Conservation (phyloP, 108 stramenopile species). For the Cafeteria roenbergensis region DNA sequence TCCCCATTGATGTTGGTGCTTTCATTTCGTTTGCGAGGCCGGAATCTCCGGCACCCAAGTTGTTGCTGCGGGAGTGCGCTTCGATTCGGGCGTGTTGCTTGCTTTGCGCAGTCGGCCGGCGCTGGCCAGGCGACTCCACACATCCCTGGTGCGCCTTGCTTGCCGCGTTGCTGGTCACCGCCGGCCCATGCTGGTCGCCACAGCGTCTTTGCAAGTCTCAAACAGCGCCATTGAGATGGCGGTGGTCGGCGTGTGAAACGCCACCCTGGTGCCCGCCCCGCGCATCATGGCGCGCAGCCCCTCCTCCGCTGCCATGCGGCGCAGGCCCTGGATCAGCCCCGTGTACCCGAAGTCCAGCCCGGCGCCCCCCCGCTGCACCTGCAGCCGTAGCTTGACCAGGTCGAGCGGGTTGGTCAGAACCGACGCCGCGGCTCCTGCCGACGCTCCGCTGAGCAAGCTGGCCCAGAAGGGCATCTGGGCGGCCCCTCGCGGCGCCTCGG, state of each 20-base stretch:
- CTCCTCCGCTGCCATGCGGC: slow-evolving; percentile 35
- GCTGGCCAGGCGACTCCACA: no score
- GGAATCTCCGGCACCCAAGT: no score
- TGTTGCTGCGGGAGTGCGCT: no score
- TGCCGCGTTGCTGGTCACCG: background rate
- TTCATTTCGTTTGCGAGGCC: no score
- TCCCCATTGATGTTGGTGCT: no score
- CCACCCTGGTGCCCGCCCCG: slow-evolving; percentile 79
- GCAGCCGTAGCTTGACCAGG: slow-evolving; percentile 77
- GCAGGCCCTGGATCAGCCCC: slow-evolving; percentile 59
- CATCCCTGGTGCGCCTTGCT: slow-evolving; percentile 76
- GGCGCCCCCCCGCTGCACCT: slow-evolving; percentile 52
- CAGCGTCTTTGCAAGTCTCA: slow-evolving; percentile 35
- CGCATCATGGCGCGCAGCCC: slow-evolving; percentile 70
- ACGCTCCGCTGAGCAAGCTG: slow-evolving; percentile 55
- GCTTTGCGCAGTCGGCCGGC: no score
- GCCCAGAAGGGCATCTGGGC: slow-evolving; percentile 44
- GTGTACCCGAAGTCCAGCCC: slow-evolving; percentile 23
- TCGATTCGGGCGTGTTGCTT: no score
- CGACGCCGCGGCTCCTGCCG: slow-evolving; percentile 73
- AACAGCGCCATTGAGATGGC: slow-evolving; percentile 82
- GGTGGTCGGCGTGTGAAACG: slow-evolving; percentile 76
- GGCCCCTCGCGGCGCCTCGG: slow-evolving; percentile 16
- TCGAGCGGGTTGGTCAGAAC: slow-evolving; percentile 92
- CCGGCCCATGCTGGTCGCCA: background rate